Percentiles rank a stretch among this genome's conserved stretches.
These are phyloP conservation scores for Coniella lustricola DNA, from an alignment of 2,329 filamentous ascomycete genomes.

Conservation along the genomic window DNA sequence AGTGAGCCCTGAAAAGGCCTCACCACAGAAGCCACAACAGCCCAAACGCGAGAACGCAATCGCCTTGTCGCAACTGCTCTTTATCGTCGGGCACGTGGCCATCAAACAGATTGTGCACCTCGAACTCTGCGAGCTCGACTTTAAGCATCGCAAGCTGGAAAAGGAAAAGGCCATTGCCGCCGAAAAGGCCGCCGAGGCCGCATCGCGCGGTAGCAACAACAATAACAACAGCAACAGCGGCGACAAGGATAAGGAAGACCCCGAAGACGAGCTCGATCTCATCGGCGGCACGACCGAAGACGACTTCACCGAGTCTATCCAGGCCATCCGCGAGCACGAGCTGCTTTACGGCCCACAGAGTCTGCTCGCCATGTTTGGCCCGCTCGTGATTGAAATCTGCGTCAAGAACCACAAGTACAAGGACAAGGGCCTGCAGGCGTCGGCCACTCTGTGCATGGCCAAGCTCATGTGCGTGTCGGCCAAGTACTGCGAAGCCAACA, in stretches of 20 bases:
- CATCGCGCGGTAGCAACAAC: slow-evolving; percentile 23
- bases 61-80: slow-evolving; percentile 81
- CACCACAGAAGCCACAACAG: slow-evolving; percentile 22
- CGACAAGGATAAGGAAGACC: slow-evolving; percentile 48
- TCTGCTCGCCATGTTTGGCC: slow-evolving; percentile 83
- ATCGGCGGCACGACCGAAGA: slow-evolving; percentile 96
- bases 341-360: slow-evolving; percentile 77
- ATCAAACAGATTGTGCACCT: slow-evolving; percentile 99
- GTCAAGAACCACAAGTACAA: slow-evolving; percentile 89
- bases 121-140: slow-evolving; percentile 94
- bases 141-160: slow-evolving; percentile 91
- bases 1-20: slow-evolving; percentile 16
- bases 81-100: slow-evolving; percentile 91
- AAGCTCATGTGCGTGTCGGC: slow-evolving; percentile 98
- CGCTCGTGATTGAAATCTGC: slow-evolving; percentile 87
- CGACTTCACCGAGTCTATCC: slow-evolving; percentile 83
- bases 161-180: slow-evolving; percentile 62
- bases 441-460: slow-evolving; percentile 87
- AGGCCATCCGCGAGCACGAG: slow-evolving; percentile 77
- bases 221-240: slow-evolving; percentile 23
- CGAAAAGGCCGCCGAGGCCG: slow-evolving; percentile 34
- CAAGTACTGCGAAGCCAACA: slow-evolving; percentile 90
- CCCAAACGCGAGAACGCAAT: slow-evolving; percentile 61
- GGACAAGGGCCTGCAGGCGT: slow-evolving; percentile 83
- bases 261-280: slow-evolving; percentile 85